Base-by-base conservation (phyloP, 1,284 basidiomycete species). In the Leccinum huronense region DNA sequence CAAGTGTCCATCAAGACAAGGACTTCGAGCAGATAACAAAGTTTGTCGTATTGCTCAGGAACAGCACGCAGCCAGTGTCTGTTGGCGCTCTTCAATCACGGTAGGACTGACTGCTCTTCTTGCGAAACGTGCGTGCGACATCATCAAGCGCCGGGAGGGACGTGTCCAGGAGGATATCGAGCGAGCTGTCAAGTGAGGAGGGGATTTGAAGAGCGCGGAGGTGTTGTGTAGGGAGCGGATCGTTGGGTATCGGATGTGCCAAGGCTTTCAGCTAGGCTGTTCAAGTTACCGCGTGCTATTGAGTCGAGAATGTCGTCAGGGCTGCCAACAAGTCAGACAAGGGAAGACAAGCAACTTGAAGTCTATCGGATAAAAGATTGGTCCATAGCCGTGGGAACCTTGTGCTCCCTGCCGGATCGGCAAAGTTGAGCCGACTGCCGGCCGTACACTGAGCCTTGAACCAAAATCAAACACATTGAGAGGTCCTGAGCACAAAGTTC, bases 1-100 rank as follows among this genome's bases (percentile, higher is more conserved):
- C 94, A 97, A 0, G 94, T 94, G 72, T 96, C 92, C 70, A 97
- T 91, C 31, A 98, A 84, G 58, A 91, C 81, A 5, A 95, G 95
- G 58, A 97, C 86, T 70, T 97, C 94, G 65, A 98, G 86, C 34
- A 97, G 79, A 74, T 97, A 95, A 68, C 91, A 85, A 62, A 98
- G 86, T 75, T 94, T 94, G 73, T 95, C 93, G 74, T 94, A 90
- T 70, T 96, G 91, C 69, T 96, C 93, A 64, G 94, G 85, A 10
- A 97, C 91, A 59, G 91, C 82, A n/a, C 86, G 83, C n/a, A n/a
- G n/a, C n/a, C n/a, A n/a, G n/a, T 1, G 93, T 91, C 68, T 89
- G 88, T 61, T 85, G 81, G 27, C 95, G 83, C 57, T 90, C 87
- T 57, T 82, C 75, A 67, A 88, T 84, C 42, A 90, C 77, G 55